These are phyloP conservation scores for Amaranthus hypochondriacus DNA, from an alignment of 148 eudicot species.

Conservation along the genomic window DNA sequence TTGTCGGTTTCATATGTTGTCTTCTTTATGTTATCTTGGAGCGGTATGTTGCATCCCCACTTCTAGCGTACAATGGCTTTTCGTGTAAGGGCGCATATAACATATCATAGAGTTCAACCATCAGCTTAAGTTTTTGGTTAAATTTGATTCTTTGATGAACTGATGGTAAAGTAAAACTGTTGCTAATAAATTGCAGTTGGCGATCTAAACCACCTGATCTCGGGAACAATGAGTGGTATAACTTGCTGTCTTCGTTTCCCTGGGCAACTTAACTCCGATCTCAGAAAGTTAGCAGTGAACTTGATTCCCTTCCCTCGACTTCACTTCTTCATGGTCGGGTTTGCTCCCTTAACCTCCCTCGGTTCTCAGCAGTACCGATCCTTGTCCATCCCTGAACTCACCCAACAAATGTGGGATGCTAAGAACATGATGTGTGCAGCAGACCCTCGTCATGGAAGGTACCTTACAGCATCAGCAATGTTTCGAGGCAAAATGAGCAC, in stretches of 20 bases:
- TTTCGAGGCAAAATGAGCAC: conserved; percentile 83
- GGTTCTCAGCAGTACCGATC: conserved; percentile 56
- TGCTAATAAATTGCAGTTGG: conserved; percentile 38
- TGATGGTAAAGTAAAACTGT: no score
- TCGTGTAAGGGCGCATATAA: background rate
- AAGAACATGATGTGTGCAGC: conserved; percentile 91
- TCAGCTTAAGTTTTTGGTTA: no score
- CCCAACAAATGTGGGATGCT: conserved; percentile 83
- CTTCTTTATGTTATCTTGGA: no score
- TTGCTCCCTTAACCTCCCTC: conserved; percentile 61
- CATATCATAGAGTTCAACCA: background rate
- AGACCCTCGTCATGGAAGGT: conserved; percentile 71
- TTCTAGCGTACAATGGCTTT: no score
- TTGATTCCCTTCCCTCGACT: conserved; percentile 78
- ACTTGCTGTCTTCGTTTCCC: conserved; percentile 78
- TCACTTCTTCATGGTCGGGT: conserved; percentile 82
- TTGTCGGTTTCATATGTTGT: no score
- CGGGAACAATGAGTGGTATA: conserved; percentile 68
- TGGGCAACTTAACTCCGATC: conserved; percentile 71
- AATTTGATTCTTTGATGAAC: no score
- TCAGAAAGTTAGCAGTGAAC: conserved; percentile 66
- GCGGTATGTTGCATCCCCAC: no score
- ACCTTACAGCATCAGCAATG: conserved; percentile 81
- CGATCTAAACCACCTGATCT: conserved; percentile 68
- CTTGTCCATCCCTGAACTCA: conserved; percentile 63